Evolutionary conservation across 1,284 basidiomycete species (phyloP).

Genomic region (Grifola frondosa): DNA sequence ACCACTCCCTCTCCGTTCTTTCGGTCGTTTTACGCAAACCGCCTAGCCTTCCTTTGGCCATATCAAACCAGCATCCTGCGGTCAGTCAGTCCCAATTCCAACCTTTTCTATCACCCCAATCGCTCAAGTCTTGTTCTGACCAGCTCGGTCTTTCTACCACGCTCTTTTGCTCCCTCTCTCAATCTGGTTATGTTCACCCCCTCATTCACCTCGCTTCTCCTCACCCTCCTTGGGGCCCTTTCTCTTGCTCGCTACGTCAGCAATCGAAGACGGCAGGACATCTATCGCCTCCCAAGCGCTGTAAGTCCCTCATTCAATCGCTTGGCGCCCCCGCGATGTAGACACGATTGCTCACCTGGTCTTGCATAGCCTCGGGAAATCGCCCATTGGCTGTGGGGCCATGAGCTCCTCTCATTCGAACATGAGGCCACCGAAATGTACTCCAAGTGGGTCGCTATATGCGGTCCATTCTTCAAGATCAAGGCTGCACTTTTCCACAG

Average conservation of each 20-base stretch:
- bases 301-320: constrained; percentile 17
- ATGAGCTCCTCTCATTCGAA: constrained; percentile 37
- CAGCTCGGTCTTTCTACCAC: constrained; percentile 5
- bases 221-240: constrained; percentile 16
- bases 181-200: constrained; percentile 3
- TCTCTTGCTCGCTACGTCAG: constrained; percentile 20
- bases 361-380: constrained; percentile 17
- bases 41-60: constrained; percentile 9
- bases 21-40: constrained; percentile 2
- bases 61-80: constrained; percentile 6
- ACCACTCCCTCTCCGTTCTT: not conserved
- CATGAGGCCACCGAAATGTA: constrained; percentile 36
- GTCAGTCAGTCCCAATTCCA: not conserved
- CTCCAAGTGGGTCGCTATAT: constrained; percentile 33
- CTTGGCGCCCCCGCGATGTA: not conserved
- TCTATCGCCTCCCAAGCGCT: constrained; percentile 18
- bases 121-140: constrained; percentile 1
- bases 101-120: constrained; percentile 2
- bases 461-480: constrained; percentile 39
- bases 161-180: constrained; percentile 8
- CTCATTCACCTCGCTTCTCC: constrained; percentile 12
- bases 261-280: constrained; percentile 14
- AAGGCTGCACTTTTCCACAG: constrained; percentile 39
- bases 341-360: not conserved
- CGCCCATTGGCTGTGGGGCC: constrained; percentile 37